Evolutionary conservation across 768 basidiomycete genomes (phyloP).

Genomic region (Pisolithus tinctorius): DNA sequence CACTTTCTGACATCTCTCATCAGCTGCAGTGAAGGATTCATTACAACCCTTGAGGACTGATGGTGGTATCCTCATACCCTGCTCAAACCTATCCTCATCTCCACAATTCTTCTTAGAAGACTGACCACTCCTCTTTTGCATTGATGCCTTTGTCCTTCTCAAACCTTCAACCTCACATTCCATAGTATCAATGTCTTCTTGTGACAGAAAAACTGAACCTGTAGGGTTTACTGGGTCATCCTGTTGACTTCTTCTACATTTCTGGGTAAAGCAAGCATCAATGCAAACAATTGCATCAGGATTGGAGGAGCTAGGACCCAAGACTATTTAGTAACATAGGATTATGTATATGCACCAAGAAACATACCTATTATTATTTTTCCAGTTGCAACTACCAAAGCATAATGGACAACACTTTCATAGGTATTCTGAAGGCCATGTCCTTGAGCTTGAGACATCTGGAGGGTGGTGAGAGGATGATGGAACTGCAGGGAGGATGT

Average conservation of each 20-base stretch:
- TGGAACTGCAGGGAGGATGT: neutral
- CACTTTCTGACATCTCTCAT: too few relatives aligned
- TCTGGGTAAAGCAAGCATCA: conserved; percentile 32
- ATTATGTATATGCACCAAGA: neutral
- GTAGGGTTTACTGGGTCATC: conserved; percentile 11
- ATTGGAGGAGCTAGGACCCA: conserved; percentile 5
- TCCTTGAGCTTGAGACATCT: neutral
- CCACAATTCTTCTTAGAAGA: too few relatives aligned
- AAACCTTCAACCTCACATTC: too few relatives aligned
- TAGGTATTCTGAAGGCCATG: conserved; percentile 13
- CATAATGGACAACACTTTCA: conserved; percentile 20
- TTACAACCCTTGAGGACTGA: too few relatives aligned
- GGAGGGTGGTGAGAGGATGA: neutral
- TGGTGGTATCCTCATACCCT: too few relatives aligned
- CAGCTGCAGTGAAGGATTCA: too few relatives aligned
- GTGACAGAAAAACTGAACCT: conserved; percentile 13
- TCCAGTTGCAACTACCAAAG: conserved; percentile 12
- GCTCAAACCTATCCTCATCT: too few relatives aligned
- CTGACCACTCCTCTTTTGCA: too few relatives aligned
- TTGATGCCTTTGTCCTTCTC: too few relatives aligned
- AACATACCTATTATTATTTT: conserved; percentile 4
- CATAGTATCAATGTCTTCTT: neutral
- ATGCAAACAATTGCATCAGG: conserved; percentile 25
- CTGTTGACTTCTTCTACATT: conserved; percentile 10
- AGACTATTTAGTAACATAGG: neutral